Conservation (phyloP, 345 rosid species). For the Syzygium jambos region DNA sequence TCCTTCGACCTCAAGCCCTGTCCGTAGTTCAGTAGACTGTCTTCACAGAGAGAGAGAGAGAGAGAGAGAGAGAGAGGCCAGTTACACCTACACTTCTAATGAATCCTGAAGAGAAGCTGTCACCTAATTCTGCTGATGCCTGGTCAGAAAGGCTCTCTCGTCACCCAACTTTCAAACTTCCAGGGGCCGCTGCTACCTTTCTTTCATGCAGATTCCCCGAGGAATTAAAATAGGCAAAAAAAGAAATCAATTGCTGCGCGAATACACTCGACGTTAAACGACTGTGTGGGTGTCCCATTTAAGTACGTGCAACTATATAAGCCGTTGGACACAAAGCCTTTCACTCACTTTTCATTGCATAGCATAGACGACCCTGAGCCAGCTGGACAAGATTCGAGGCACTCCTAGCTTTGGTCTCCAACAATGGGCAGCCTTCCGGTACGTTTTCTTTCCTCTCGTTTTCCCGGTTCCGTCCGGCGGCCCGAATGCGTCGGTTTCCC, state of each 20-base stretch:
- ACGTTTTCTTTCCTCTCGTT: not conserved
- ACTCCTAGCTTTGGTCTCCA: not conserved
- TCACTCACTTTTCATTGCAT: not conserved
- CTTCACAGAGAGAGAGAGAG: not conserved
- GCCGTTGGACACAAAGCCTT: not conserved
- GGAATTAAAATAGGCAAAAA: too few relatives aligned
- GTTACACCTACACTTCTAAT: not conserved
- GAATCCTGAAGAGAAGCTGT: not conserved
- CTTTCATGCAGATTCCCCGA: not conserved
- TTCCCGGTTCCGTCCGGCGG: not conserved
- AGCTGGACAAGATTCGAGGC: not conserved
- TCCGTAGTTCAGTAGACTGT: too few relatives aligned
- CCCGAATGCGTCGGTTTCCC: not conserved
- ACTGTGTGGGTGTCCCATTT: not conserved
- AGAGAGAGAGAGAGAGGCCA: not conserved
- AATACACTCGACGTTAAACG: not conserved
- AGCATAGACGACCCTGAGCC: not conserved
- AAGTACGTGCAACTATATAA: not conserved
- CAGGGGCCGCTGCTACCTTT: not conserved
- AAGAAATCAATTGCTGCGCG: too few relatives aligned
- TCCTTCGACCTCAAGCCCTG: too few relatives aligned
- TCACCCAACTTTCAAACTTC: conserved; percentile 1
- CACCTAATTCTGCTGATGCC: not conserved
- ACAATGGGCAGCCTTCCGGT: conserved; percentile 11
- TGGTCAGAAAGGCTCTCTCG: not conserved